A percentile compares a stretch with the other conserved stretches of the same genome.
Evolutionary conservation across 179 eudicot species (phyloP).

Genomic region (Camellia oleifera): DNA sequence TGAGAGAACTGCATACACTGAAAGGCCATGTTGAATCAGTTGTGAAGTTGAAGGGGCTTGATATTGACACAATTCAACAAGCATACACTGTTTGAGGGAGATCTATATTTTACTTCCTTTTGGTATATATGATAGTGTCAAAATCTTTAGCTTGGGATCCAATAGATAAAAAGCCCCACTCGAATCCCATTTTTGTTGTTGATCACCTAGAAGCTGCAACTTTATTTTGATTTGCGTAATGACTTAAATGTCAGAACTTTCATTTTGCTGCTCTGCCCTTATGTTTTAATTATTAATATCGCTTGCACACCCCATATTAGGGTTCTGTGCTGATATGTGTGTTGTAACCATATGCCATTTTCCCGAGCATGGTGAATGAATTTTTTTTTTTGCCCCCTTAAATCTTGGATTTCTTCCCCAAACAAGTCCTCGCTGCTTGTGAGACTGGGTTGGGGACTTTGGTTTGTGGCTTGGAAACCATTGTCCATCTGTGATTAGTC

Average conservation of each 20-base stretch:
- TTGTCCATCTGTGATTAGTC: neutral
- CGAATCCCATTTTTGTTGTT: neutral
- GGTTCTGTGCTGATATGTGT: no score
- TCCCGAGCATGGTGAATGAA: no score
- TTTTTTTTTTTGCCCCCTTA: no score
- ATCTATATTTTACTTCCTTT: neutral
- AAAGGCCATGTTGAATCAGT: constrained; percentile 77
- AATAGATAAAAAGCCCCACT: neutral
- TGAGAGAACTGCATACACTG: constrained; percentile 61
- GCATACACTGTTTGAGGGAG: constrained; percentile 58
- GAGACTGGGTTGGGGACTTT: no score
- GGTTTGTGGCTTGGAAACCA: neutral
- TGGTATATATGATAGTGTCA: neutral
- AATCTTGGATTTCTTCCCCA: no score
- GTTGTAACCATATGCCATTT: no score
- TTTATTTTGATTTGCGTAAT: neutral
- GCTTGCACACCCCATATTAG: no score
- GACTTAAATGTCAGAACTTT: neutral
- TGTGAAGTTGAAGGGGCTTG: constrained; percentile 65
- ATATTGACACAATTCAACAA: constrained; percentile 63
- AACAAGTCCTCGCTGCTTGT: no score
- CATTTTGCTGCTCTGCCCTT: neutral
- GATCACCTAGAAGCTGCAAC: neutral
- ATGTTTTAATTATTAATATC: neutral
- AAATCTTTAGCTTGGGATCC: neutral